Base-by-base conservation (phyloP, 2,329 filamentous ascomycete species). In the Fusarium pseudoanthophilum region DNA sequence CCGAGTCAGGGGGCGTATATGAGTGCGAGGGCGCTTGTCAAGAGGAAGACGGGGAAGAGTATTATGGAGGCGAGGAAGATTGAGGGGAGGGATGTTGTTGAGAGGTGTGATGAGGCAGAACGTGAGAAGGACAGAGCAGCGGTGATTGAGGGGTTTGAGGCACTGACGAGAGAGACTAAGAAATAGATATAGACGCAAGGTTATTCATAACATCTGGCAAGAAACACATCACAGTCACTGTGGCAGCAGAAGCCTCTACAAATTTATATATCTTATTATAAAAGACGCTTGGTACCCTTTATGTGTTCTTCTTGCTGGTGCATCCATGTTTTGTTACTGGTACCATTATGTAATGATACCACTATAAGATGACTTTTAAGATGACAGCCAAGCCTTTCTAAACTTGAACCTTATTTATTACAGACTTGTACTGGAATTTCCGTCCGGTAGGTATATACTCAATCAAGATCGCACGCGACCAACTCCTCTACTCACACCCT, bases 81-180 rank as follows among this genome's bases (percentile, higher is more conserved):
- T 3, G 64, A 67, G 30, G 64, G 64, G 20, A 36, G 11, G 4
- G 15, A 59, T 26, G 5, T 11, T 9, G 18, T 46, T 20, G 32
- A 46, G 21, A 28, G 7, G 4, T 30, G 15, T 11, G 26, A 32
- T 14, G 36, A n/a, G 2, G 21, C 2, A 3, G 4, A 7, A 4
- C 15, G 26, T 0, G 1, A 30, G 1, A 30, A 30, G 15, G 5
- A 40, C 2, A 28, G 14, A 2, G 4, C 0, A 8, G 2, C 0
- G 0, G 52, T 55, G 10, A 11, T 55, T 1, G 26, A 40, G 7
- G 34, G 9, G 3, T 55, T 39, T 8, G 34, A 30, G 24, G 1
- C 16, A 2, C 5, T 28, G 18, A 14, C 0, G 2, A 5, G 4
- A 6, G 18, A 53, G 24, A 5, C 30, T 10, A 11, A 30, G 30